phyloP scores from a whole-genome alignment of 495 filamentous ascomycete genomes.

The Talaromyces borbonicus region DNA sequence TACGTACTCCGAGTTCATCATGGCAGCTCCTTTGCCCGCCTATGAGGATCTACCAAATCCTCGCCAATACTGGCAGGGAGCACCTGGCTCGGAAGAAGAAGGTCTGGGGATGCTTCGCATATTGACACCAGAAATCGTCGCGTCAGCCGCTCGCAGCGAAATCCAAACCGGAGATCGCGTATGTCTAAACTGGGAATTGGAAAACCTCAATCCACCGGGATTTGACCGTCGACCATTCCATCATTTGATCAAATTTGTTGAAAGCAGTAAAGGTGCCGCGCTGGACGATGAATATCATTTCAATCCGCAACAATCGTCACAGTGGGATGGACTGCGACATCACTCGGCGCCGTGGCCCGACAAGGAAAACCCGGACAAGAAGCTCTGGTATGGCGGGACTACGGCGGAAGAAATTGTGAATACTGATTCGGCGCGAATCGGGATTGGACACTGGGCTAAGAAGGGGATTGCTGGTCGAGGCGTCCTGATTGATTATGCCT shows the following conservation, averaged over 20 bases:
- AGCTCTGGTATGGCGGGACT: constrained; percentile 45
- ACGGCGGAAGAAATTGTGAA: constrained; percentile 43
- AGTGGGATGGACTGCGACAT: constrained; percentile 74
- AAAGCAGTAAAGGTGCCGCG: constrained; percentile 26
- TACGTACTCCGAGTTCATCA: background rate
- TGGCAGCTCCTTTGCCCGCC: constrained; percentile 9
- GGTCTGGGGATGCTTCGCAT: constrained; percentile 44
- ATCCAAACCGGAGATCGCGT: constrained; percentile 40
- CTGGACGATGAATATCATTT: constrained; percentile 62
- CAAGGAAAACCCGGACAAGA: constrained; percentile 22
- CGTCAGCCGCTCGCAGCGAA: constrained; percentile 33
- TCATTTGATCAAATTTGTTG: constrained; percentile 45
- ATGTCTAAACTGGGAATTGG: constrained; percentile 43
- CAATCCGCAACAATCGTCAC: constrained; percentile 67
- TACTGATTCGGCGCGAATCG: constrained; percentile 40
- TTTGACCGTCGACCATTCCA: constrained; percentile 48
- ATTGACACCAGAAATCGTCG: constrained; percentile 40
- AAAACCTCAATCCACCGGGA: constrained; percentile 38
- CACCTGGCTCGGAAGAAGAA: constrained; percentile 35
- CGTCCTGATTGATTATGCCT: constrained; percentile 45
- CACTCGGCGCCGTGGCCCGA: constrained; percentile 29
- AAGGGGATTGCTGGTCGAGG: constrained; percentile 47
- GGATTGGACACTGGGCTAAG: constrained; percentile 37
- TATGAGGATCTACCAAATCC: constrained; percentile 42
- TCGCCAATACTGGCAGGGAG: constrained; percentile 37